Base-by-base conservation (phyloP, 1,284 basidiomycete species). In the Athelia psychrophila region DNA sequence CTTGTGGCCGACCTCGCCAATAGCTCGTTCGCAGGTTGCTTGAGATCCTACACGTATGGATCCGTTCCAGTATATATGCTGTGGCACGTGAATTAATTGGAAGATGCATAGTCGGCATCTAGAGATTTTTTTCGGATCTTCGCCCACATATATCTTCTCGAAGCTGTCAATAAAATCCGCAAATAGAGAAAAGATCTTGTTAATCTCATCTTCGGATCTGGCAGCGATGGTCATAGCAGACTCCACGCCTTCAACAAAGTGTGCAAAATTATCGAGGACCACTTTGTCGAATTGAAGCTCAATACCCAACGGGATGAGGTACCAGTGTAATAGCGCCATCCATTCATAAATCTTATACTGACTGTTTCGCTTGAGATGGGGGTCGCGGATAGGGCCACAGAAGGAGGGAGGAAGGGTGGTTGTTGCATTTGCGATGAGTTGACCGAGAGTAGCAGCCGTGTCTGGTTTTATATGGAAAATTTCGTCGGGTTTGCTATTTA, bases 21-120 rank as follows among this genome's bases (percentile, higher is more conserved):
- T 52, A 36, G 47, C 51, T 25, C 36, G 3, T 27, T 52, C 51
- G 15, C 22, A n/a, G 18, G 51, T 52, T 13, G 51, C 47, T 42
- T 52, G 51, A 9, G 51, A 52, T 4, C 50, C 50, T 13, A 51
- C 3, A 6, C 40, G 10, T 2, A 53, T 25, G 32, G 51, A 53
- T 13, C 53, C 53, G 51, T 54, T 52, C 27, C 44, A 54, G n/a
- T 27, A 13, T 22, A 54, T 54, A 42, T 54, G 53, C n/a, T 13
- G 18, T 12, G 53, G 50, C 24, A 54, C 18, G 40, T 54, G 53
- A 24, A 48, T 54, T 12, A 54, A 27, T 33, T 54, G 53, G 27
- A 53, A 51, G 6, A 53, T 36, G 44, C 49, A 53, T 4, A 53
- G 40, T 10, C 51, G 6, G 42, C 50, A 54, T 23, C 30, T 46